Percentiles rank a stretch among this genome's conserved stretches.
Evolutionary conservation across 1,139 yeast genomes (phyloP).

Genomic region (Yamadazyma atlantica): DNA sequence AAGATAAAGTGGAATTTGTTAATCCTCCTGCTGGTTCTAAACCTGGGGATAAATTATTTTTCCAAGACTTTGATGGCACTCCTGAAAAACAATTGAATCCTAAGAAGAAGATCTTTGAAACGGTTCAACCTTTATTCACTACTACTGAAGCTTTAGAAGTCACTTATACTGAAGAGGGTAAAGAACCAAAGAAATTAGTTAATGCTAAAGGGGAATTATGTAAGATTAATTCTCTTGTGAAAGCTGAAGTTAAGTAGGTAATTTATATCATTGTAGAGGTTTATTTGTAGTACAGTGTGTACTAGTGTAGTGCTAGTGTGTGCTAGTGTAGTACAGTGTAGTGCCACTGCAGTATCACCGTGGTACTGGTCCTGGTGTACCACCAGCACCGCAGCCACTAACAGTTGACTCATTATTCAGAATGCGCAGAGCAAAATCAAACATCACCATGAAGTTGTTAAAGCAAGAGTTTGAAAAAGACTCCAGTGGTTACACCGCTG

Average conservation of each 20-base stretch:
- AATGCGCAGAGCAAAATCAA: too few relatives aligned
- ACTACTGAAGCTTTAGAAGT: slow-evolving; percentile 78
- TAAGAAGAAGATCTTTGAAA: slow-evolving; percentile 97
- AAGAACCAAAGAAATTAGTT: slow-evolving; percentile 73
- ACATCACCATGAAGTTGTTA: slow-evolving; percentile 15
- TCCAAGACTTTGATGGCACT: slow-evolving; percentile 82
- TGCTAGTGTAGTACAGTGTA: too few relatives aligned
- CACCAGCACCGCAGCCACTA: too few relatives aligned
- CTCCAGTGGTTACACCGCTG: slow-evolving; percentile 60
- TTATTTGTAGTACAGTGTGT: background rate
- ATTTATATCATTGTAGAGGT: background rate
- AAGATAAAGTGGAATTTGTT: slow-evolving; percentile 78
- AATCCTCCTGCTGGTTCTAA: slow-evolving; percentile 93
- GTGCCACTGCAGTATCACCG: too few relatives aligned
- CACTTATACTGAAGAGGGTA: slow-evolving; percentile 78
- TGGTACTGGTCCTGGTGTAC: too few relatives aligned
- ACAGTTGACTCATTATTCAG: too few relatives aligned
- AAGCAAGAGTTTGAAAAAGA: slow-evolving; percentile 40
- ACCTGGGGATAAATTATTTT: slow-evolving; percentile 95
- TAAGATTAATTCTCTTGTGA: slow-evolving; percentile 63
- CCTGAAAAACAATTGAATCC: slow-evolving; percentile 96
- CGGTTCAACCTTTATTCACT: slow-evolving; percentile 85
- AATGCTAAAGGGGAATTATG: slow-evolving; percentile 73
- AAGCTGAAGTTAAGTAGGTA: slow-evolving; percentile 69
- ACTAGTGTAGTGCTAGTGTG: too few relatives aligned